Base-by-base conservation (phyloP, 768 basidiomycete genomes). In the Serendipita vermifera region DNA sequence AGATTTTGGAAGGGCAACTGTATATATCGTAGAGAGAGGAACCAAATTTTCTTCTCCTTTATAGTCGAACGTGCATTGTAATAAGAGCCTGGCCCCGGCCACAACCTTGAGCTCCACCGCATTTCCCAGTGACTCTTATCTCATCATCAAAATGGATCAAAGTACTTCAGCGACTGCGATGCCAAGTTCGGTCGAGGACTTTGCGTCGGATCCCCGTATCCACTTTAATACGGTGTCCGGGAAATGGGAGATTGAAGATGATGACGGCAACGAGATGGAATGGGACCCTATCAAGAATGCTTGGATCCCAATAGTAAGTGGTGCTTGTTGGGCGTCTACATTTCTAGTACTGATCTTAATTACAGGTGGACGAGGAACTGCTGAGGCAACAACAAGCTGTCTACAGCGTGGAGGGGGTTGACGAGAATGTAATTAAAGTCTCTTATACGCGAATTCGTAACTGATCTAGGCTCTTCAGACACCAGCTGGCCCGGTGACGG, bases 331-430 rank as follows among this genome's bases (percentile, higher is more conserved):
- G 38, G 2, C 27, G 33, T 39, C 29, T 31, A 41, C 36, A 3
- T n/a, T n/a, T 27, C 46, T 3, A 22, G 3, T 33, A 15, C 24
- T 35, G 1, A 13, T 7, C 2, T 11, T 3, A 13, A 32, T 32
- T 4, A 6, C 63, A 94, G 92, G 73, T 94, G 32, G 87, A 91
- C 61, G 90, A 94, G 60, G 89, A 93, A 55, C 72, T 88, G 11
- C 61, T 94, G 57, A 83, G 81, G 65, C 82, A 81, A 22, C 94
- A 99, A 67, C 96, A 98, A 72, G 92, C 90, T 0, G 93, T 91
- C 1, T 99, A 99, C 69, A 85, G 90, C 0, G 75, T 99, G 1
- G 75, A 74, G 13, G 96, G 94, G 7, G 92, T 99, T 22, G 94
- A 99, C 66, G 96, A 98, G 74, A 79, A 82, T 72, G 93, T 89